phyloP scores from a whole-genome alignment of 768 basidiomycete genomes.

The Coprinopsis cinerea region DNA sequence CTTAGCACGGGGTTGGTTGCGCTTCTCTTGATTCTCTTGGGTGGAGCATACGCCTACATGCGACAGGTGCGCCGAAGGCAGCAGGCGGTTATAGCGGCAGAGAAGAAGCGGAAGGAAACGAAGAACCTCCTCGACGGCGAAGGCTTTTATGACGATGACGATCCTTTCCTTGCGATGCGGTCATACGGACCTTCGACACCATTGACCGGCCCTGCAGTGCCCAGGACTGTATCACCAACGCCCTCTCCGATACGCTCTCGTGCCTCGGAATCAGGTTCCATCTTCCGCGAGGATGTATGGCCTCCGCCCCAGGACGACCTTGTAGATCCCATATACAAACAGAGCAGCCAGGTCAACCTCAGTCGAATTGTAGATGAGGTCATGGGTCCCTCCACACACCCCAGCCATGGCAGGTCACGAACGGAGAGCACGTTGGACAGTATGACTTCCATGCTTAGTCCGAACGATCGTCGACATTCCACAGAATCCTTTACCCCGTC shows the following conservation, averaged over 20 bases:
- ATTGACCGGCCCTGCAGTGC: not conserved
- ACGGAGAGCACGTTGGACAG: constrained; percentile 2
- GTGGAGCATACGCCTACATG: constrained; percentile 8
- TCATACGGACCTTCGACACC: not conserved
- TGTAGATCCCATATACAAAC: constrained; percentile 33
- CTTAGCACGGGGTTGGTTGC: constrained; percentile 9
- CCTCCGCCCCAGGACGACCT: constrained; percentile 33
- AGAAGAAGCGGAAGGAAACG: constrained; percentile 8
- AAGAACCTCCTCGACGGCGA: constrained; percentile 14
- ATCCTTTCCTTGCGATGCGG: not conserved
- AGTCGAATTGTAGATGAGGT: constrained; percentile 41
- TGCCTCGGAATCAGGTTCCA: constrained; percentile 38
- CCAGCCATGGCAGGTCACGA: not conserved
- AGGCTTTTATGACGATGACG: constrained; percentile 12
- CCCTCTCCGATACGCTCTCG: constrained; percentile 33
- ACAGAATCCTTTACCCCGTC: not conserved
- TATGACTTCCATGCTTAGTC: not conserved
- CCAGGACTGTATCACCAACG: constrained; percentile 19
- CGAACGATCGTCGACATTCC: not conserved
- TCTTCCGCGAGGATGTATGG: constrained; percentile 45
- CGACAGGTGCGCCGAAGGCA: constrained; percentile 6
- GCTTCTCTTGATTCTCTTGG: constrained; percentile 10
- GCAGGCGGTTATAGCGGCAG: constrained; percentile 1
- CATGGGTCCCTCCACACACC: constrained; percentile 33
- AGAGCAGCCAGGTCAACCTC: constrained; percentile 29